Conservation (phyloP, 164 flowering plant species). For the Liquidambar formosana region DNA sequence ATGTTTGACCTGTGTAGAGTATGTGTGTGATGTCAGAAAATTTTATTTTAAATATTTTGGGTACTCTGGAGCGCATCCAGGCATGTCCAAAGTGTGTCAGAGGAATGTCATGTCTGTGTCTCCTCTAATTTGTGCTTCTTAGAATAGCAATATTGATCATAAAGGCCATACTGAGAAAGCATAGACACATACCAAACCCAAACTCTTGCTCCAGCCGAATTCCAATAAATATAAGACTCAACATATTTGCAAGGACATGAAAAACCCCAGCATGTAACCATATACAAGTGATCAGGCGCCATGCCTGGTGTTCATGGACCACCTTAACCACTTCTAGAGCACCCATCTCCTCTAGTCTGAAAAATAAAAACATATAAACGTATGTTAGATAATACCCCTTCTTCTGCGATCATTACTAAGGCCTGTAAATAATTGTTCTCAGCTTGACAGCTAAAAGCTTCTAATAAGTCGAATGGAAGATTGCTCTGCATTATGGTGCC, state of each 20-base stretch:
- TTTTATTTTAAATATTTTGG: no score
- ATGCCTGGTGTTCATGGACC: slow-evolving; percentile 54
- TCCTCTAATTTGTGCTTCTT: no score
- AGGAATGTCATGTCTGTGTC: no score
- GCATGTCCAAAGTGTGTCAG: no score
- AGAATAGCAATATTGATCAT: no score
- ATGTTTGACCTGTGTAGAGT: no score
- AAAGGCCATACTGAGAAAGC: background rate
- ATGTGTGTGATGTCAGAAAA: no score
- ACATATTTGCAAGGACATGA: slow-evolving; percentile 82
- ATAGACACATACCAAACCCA: slow-evolving; percentile 66
- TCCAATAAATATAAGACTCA: slow-evolving; percentile 81
- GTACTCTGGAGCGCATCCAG: no score
- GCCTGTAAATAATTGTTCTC: background rate
- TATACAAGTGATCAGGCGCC: slow-evolving; percentile 72
- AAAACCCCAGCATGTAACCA: slow-evolving; percentile 87
- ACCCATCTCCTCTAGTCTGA: slow-evolving; percentile 71
- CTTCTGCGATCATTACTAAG: background rate
- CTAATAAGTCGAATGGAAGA: background rate
- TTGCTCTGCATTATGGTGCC: background rate
- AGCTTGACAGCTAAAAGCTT: background rate
- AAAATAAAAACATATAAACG: slow-evolving; percentile 7
- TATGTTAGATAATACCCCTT: background rate
- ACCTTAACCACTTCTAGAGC: slow-evolving; percentile 60
- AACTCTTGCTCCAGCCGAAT: slow-evolving; percentile 91